Base-by-base conservation (phyloP, 2,329 filamentous ascomycete species). In the Colletotrichum abscissum region DNA sequence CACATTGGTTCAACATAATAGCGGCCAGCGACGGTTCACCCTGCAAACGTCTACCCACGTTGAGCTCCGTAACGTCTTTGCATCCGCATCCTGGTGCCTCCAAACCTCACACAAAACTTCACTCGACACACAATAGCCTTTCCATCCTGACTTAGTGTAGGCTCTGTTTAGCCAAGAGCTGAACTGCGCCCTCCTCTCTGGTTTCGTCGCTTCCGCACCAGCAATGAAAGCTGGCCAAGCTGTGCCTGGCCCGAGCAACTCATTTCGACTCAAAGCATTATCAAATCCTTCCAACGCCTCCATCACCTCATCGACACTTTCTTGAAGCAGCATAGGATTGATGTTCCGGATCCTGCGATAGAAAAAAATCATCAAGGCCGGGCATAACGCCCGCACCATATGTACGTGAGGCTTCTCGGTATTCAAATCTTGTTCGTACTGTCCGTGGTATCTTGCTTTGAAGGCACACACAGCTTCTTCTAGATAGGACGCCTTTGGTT, bases 211-310 rank as follows among this genome's bases (percentile, higher is more conserved):
- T 22, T 69, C 67, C 7, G 49, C 59, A 7, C 67, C 35, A 12
- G 59, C 59, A 2, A 69, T 35, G 26, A 69, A 63, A 4, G 66
- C 66, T 16, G 66, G 30, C 66, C 58, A 69, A 30, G 66, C 49
- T 3, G 66, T 69, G 8, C 46, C 49, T 1, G 35, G 58, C 7
- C 66, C 58, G 1, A 63, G 49, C 0, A 69, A 2, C 3, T 19
- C 24, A 24, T 69, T 46, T 12, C 55, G 24, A 3, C 56, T 26
- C 33, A 63, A 33, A 4, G 58, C 46, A 8, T 46, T 19, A n/a
- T 63, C 58, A n/a, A 69, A 69, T 4, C 12, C 52, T 11, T 35
- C 33, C 0, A 64, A 28, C 1, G 52, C 42, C 22, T 64, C 59
- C 12, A 69, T 49, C 2, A 69, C 67, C 35, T 69, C 22, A 7